Base-by-base conservation (phyloP, 352 stramenopile genomes). In the Globisporangium takayamanum region DNA sequence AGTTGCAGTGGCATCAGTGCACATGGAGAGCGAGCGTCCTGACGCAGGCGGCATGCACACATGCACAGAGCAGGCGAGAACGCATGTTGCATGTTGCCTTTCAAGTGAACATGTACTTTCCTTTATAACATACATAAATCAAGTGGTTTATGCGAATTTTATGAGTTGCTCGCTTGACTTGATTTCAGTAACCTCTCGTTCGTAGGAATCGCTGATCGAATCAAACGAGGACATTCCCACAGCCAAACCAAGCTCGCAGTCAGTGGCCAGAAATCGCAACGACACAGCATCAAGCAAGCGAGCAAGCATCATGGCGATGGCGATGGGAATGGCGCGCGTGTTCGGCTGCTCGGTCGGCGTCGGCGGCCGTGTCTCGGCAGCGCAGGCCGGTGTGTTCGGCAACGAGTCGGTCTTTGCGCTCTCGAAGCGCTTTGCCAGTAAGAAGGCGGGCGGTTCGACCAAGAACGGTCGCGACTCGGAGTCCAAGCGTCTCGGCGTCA, bases 401-500 rank as follows among this genome's bases (percentile, higher is more conserved):
- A 16, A 62, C 62, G 78, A 91, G 26, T 74, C 63, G 18, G n/a
- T 86, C 36, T 89, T 73, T 64, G 65, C 62, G 18, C 52, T 79
- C 37, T 83, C 77, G 46, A 68, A 74, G 33, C 81, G 82, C 26
- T 92, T 78, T 76, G 97, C 97, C 15, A 95, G 83, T 18, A 99
- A 99, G 78, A 99, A 99, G 70, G 91, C 95, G 5, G 96, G 94
- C 36, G 97, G 97, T 45, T 98, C 92, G 5, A 96, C 91, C n/a
- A 98, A 96, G 68, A 99, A 99, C 74, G 96, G 97, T 22, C 83
- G 97, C 54, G 96, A 99, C 72, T 99, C 95, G 16, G 80, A 94
- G 65, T 98, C 96, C 44, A 96, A 98, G 76, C 87, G 97, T 53
- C 80, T 99, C 46, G 97, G 97, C 57, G 86, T 99, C 63, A 99